Evolutionary conservation across 179 eudicot genomes (phyloP), one percentile per base, ranked within the genome.

Genomic region (Spergularia azorica): DNA sequence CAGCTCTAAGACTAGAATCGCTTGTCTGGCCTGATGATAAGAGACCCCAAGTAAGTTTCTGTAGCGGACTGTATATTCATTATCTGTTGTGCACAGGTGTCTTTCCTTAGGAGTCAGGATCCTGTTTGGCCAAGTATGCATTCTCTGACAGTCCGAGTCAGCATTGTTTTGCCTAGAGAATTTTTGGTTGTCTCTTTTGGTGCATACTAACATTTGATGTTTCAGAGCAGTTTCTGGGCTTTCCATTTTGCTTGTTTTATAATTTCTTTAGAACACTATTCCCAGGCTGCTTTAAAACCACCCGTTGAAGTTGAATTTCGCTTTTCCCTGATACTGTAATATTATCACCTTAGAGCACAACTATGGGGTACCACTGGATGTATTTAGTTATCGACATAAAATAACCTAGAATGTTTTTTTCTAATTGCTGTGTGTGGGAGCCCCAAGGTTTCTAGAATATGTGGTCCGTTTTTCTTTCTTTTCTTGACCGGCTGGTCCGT

Each of bases 1-100:
- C 99, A 71, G 97, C 99, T 67, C 78, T 96, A 79, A 89, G 97
- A 84, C 80, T 96, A 61, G 98, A 96, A 80, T 96, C 99, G 76
- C 98, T 96, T 76, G 87, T 78, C 6, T 96, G 99, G 99, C 96
- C 97, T 67, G 94, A 84, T 78, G 93, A 87, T 83, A 94, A 91
- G 87, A 96, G 86, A 82, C 99, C 99, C 72, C 99, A 96, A 85
- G 99, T 96, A 83, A 81, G 85, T 46, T 76, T 65, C 57, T 58
- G 13, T 26, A 58, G 64, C 26, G 11, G 41, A 16, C 12, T 70
- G 10, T 51, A 13, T 60, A 57, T 59, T 26, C 32, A 17, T 48
- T 70, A 15, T 62, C 18, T 41, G 17, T 13, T 50, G 41, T 74
- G 64, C 32, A 12, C 59, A 63, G 20, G 12, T 17, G 9, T 59